Percentiles rank a stretch among this genome's conserved stretches.
Evolutionary conservation across 2,329 filamentous ascomycete species (phyloP).

Genomic region (Herpomyces periplanetae): DNA sequence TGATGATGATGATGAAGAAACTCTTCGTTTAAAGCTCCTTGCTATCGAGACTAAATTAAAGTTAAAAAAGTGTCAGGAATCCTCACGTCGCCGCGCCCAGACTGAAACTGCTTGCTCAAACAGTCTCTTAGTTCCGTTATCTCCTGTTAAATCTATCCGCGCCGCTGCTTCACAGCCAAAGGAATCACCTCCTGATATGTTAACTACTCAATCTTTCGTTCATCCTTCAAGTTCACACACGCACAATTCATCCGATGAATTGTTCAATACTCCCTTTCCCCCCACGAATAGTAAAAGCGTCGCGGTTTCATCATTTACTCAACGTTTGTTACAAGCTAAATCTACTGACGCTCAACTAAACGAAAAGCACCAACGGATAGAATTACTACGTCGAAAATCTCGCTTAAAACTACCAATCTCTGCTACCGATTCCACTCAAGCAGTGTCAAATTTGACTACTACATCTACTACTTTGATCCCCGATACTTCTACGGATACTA

Average conservation of each 20-base stretch:
- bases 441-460: constrained; percentile 1
- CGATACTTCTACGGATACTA: background rate
- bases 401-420: constrained; percentile 9
- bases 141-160: background rate
- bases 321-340: too few species aligned
- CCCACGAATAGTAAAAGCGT: too few species aligned
- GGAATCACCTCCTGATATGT: constrained; percentile 5
- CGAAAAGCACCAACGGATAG: constrained; percentile 5
- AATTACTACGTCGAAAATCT: constrained; percentile 1
- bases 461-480: constrained; percentile 1
- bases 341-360: constrained; percentile 4
- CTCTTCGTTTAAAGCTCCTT: constrained; percentile 40
- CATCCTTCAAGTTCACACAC: constrained; percentile 5
- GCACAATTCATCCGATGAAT: too few species aligned
- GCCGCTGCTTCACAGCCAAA: constrained; percentile 4
- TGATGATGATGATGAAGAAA: constrained; percentile 46
- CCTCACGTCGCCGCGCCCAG: too few species aligned
- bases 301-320: too few species aligned
- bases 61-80: constrained; percentile 52
- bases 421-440: constrained; percentile 5
- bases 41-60: constrained; percentile 60
- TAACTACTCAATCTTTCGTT: constrained; percentile 3
- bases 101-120: constrained; percentile 9
- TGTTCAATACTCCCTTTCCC: too few species aligned
- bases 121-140: constrained; percentile 2